Conservation (phyloP, 106 monocot genomes). For the Dendrobium chrysotoxum region DNA sequence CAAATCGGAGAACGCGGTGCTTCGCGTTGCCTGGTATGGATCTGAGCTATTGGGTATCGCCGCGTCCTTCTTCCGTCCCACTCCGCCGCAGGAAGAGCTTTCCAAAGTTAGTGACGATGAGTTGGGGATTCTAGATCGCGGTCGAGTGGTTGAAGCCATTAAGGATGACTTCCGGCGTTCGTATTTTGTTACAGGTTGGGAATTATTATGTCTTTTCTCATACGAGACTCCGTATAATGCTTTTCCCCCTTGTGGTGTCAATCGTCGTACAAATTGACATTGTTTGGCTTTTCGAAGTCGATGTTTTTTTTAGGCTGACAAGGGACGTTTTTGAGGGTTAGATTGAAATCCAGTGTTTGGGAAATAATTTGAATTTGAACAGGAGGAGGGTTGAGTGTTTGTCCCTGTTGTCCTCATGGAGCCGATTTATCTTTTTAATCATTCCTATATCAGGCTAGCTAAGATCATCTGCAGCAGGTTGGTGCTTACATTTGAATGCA, state of each 20-base stretch:
- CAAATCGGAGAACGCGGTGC: conserved; percentile 55
- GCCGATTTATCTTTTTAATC: neutral
- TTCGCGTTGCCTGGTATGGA: conserved; percentile 73
- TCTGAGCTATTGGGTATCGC: conserved; percentile 83
- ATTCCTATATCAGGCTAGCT: neutral
- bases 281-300: too few relatives aligned
- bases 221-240: neutral
- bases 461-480: neutral
- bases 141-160: conserved; percentile 48
- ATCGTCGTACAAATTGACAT: too few relatives aligned
- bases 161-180: conserved; percentile 69
- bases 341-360: neutral
- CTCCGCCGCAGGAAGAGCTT: conserved; percentile 6
- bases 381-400: neutral
- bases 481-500: neutral
- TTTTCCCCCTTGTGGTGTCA: neutral
- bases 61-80: conserved; percentile 55
- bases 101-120: neutral
- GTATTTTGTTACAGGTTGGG: conserved; percentile 79
- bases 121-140: conserved; percentile 14
- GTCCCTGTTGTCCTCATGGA: neutral
- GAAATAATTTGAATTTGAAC: neutral
- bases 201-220: neutral
- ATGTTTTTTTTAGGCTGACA: too few relatives aligned
- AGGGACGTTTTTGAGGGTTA: neutral